Base-by-base conservation (phyloP, 2,329 filamentous ascomycete species). In the Botryotinia calthae region DNA sequence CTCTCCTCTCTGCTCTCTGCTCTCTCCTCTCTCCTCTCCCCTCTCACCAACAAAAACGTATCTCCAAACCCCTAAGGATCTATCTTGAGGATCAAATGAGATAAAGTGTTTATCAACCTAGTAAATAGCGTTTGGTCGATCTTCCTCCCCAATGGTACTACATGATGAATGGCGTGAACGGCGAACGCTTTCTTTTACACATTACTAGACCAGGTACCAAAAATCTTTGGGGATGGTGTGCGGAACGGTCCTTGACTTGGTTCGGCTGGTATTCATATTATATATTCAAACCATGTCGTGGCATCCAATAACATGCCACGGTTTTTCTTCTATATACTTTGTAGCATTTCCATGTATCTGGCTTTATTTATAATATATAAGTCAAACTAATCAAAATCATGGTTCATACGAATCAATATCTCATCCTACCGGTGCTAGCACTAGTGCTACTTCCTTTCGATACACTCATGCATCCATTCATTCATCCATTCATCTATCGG, bases 381-480 rank as follows among this genome's bases (percentile, higher is more conserved):
- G 51, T 56, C 61, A 40, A 12, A n/a, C 10, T 28, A 10, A 63
- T 42, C 51, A 44, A 63, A 42, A 42, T 28, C 2, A 56, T 56
- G 51, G 51, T 63, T 63, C n/a, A 63, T 63, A n/a, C n/a, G 37
- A 63, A 44, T 63, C 61, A 44, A 63, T 63, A 63, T 28, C n/a
- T 44, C 25, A 44, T 63, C 40, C 61, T 12, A 28, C 61, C 7
- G n/a, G 37, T 44, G 8, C 51, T 56, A 56, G 48, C n/a, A 56
- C 51, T 56, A 56, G 51, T 28, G 20, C 61, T 28, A 44, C 37
- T 12, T 42, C 2, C 59, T 62, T 16, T 4, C 25, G 20, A 40
- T n/a, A 31, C 46, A 46, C 40, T 64, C 40, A 63, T n/a, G n/a
- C 10, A 1, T 18, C n/a, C 25, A 44, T 31, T 12, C 51, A 28